These are phyloP conservation scores for Leptodontidium sp. DNA, from an alignment of 2,329 filamentous ascomycete genomes.

Conservation along the genomic window DNA sequence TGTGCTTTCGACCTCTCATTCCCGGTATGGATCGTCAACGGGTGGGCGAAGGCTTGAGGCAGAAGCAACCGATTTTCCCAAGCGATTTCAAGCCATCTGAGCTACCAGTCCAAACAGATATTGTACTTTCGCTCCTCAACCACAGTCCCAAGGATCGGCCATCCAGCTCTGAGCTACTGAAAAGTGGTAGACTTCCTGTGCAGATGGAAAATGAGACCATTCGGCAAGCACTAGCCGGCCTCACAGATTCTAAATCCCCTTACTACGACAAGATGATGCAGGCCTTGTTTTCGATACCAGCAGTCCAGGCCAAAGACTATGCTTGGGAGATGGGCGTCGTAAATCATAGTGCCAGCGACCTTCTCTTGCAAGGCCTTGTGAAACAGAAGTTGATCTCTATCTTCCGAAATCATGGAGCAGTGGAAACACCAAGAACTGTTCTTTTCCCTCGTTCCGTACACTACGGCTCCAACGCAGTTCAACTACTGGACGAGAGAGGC, in stretches of 20 bases:
- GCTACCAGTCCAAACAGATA: constrained; percentile 73
- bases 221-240: constrained; percentile 78
- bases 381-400: constrained; percentile 79
- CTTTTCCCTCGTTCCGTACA: constrained; percentile 85
- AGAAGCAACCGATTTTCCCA: constrained; percentile 74
- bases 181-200: constrained; percentile 86
- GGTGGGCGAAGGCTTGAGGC: constrained; percentile 73
- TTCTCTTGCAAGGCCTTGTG: constrained; percentile 76
- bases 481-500: constrained; percentile 82
- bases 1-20: constrained; percentile 76
- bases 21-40: constrained; percentile 68
- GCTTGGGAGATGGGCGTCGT: constrained; percentile 75
- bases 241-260: constrained; percentile 83
- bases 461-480: constrained; percentile 78
- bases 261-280: constrained; percentile 91
- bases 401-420: constrained; percentile 88
- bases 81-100: constrained; percentile 76
- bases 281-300: constrained; percentile 77
- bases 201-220: constrained; percentile 95
- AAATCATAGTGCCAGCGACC: constrained; percentile 62
- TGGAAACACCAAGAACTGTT: constrained; percentile 77
- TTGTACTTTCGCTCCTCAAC: constrained; percentile 81
- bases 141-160: constrained; percentile 86
- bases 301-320: constrained; percentile 82
- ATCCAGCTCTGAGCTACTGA: constrained; percentile 81